These are phyloP conservation scores for Symbiodinium natans DNA, from an alignment of 73 alveolate genomes.

Conservation along the genomic window DNA sequence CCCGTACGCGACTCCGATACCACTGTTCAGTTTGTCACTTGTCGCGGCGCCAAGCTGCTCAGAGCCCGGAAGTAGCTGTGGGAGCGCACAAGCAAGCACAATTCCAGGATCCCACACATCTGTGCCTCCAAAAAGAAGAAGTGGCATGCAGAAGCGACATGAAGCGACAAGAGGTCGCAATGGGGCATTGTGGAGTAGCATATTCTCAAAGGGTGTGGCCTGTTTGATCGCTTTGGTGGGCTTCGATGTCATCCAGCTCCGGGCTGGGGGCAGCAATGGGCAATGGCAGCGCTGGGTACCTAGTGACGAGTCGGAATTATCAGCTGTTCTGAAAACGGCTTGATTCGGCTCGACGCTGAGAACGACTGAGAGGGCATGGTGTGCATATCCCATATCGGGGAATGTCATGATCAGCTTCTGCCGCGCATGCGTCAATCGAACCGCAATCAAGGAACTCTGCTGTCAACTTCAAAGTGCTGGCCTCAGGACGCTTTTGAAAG, in stretches of 20 bases:
- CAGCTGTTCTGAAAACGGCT: background rate
- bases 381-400: too few relatives aligned
- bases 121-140: slow-evolving; percentile 5
- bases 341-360: background rate
- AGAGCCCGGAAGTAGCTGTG: slow-evolving; percentile 52
- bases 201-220: background rate
- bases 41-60: background rate
- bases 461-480: background rate
- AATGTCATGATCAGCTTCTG: too few relatives aligned
- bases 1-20: too few relatives aligned
- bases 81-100: slow-evolving; percentile 72
- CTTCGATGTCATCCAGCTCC: slow-evolving; percentile 77
- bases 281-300: slow-evolving; percentile 9
- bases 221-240: slow-evolving; percentile 33
- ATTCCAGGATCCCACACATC: slow-evolving; percentile 87
- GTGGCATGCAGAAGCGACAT: too few relatives aligned
- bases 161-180: too few relatives aligned
- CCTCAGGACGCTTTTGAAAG: background rate
- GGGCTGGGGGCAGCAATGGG: slow-evolving; percentile 40
- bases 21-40: too few relatives aligned
- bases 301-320: background rate
- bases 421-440: background rate
- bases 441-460: background rate
- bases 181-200: too few relatives aligned
- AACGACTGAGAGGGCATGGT: background rate